Evolutionary conservation across 192 early-diverging fungal genomes (phyloP), one percentile per base, ranked within the genome.

Genomic region (Oehlia diaphana): DNA sequence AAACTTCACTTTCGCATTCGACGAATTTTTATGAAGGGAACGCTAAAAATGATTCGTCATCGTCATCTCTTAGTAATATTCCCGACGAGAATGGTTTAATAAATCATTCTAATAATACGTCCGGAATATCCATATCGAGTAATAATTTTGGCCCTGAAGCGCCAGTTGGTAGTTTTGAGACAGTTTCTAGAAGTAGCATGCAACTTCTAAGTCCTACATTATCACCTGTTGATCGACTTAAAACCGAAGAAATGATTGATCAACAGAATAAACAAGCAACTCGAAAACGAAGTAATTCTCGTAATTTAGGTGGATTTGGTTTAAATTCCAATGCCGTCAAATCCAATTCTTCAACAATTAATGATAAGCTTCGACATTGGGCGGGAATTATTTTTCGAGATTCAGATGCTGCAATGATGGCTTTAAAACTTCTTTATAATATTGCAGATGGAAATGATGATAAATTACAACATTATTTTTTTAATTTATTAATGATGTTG

Each of bases 261-360:
- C 64, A 31, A 65, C 9, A 23, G 13, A 65, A 13, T 4, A 65
- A 31, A 31, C 28, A 70, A 62, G 21, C 71, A 76, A 6, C 82
- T 69, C 72, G 84, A 9, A 82, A 85, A 53, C 79, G 84, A 23
- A 85, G 84, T 33, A 85, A 85, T 35, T 85, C 84, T 37, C 72
- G 84, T 8, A 85, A 85, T 39, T 74, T 85, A 19, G 84, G 84
- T 69, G 84, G 81, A 7, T 85, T 85, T 42, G 81, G 84, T 33
- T 31, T 85, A 63, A 85, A 82, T 58, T 82, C 84, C n/a, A 79
- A 85, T 73, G 53, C 53, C 5, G 53, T 58, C 53, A 58, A 19
- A 7, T 58, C 19, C 21, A 21, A 58, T 58, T 58, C 53, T 58
- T n/a, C 53, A 19, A n/a, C 53, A 21, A 58, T 65, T 65, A 65